These are phyloP conservation scores for Aspergillus mulundensis DNA, from an alignment of 495 filamentous ascomycete genomes.

Conservation along the genomic window DNA sequence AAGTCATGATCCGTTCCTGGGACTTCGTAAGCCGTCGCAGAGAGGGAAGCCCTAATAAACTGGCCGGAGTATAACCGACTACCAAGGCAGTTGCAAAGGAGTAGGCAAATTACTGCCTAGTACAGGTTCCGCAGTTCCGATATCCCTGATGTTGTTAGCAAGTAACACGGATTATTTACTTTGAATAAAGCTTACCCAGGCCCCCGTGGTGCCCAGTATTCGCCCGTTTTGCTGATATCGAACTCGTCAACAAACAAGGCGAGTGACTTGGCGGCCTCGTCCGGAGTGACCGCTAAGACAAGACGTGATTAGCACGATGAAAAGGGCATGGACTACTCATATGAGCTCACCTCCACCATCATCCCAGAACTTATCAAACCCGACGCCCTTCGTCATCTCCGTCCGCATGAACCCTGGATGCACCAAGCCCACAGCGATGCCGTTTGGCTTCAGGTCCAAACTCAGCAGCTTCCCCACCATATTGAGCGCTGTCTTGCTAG, in stretches of 20 bases:
- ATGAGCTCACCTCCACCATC: conserved; percentile 52
- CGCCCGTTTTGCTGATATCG: conserved; percentile 60
- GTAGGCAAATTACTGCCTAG: conserved; percentile 58
- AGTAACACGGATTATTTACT: conserved; percentile 11
- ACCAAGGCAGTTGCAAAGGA: conserved; percentile 69
- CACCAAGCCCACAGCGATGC: conserved; percentile 60
- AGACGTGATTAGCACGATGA: conserved; percentile 2
- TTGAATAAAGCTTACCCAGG: conserved; percentile 44
- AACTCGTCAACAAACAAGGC: conserved; percentile 56
- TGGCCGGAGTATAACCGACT: conserved; percentile 2
- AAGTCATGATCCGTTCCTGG: no score
- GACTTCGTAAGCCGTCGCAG: no score
- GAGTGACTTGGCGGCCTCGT: conserved; percentile 61
- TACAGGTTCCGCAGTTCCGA: conserved; percentile 62
- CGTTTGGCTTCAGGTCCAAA: conserved; percentile 60
- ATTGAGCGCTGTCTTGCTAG: conserved; percentile 65
- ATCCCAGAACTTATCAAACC: conserved; percentile 69
- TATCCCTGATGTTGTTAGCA: conserved; percentile 47
- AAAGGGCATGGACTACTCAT: not conserved
- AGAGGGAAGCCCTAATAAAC: not conserved
- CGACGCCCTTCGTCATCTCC: conserved; percentile 66
- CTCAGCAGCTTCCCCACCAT: conserved; percentile 71
- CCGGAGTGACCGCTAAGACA: conserved; percentile 59
- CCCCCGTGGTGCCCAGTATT: conserved; percentile 70
- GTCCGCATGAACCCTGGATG: conserved; percentile 76